These are phyloP conservation scores for Discostella stelligera DNA, from an alignment of 352 stramenopile species.

Conservation along the genomic window DNA sequence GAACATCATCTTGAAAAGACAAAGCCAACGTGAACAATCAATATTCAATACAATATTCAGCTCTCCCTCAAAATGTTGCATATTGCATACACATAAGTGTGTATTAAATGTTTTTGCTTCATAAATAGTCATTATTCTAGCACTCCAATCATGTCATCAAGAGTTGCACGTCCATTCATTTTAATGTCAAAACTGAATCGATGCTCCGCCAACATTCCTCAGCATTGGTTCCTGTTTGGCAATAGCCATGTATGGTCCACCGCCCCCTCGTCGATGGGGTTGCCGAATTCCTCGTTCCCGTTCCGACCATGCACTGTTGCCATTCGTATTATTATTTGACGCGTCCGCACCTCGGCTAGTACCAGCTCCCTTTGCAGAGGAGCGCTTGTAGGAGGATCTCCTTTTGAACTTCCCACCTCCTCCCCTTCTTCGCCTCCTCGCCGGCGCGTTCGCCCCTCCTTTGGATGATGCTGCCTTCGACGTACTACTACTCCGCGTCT, in stretches of 20 bases:
- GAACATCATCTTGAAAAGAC: no score
- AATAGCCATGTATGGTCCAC: conserved; percentile 43
- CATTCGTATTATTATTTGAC: conserved; percentile 16
- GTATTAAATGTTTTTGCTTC: no score
- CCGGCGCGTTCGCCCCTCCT: neutral
- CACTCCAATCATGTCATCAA: no score
- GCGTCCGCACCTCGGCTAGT: neutral
- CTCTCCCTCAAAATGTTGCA: no score
- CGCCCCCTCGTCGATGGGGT: conserved; percentile 5
- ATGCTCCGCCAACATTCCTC: conserved; percentile 41
- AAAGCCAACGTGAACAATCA: no score
- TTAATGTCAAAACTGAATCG: conserved; percentile 49
- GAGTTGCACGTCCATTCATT: no score
- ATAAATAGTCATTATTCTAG: no score
- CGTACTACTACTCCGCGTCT: conserved; percentile 9
- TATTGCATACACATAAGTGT: no score
- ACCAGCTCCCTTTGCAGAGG: neutral
- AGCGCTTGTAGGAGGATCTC: neutral
- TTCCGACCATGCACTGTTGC: conserved; percentile 22
- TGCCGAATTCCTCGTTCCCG: conserved; percentile 41
- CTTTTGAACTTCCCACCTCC: neutral
- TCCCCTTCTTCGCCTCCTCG: conserved; percentile 13
- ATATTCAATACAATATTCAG: no score
- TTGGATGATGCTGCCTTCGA: conserved; percentile 1
- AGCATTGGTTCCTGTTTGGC: conserved; percentile 46